Base-by-base conservation (phyloP, 306 rosid genomes). In the Amphicarpaea edgeworthii region DNA sequence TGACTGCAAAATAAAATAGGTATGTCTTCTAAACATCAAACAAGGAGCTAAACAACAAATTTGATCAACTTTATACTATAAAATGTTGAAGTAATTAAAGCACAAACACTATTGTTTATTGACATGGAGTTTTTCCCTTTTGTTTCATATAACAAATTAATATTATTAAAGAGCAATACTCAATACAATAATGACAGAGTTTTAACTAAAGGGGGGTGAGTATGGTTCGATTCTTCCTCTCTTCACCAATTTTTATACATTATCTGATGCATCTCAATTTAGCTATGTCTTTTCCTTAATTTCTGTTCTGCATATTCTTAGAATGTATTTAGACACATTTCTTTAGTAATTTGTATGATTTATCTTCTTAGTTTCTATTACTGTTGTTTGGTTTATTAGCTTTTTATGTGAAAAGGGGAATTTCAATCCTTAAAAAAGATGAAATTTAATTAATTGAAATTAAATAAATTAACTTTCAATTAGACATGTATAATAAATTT, bases 21-120 rank as follows among this genome's bases (percentile, higher is more conserved):
- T 6, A 38, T 46, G 54, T 59, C 69, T 14, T 28, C 50, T 41
- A 19, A 46, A 66, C 75, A 26, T 28, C 81, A 54, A 67, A 12
- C 70, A 77, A 45, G 51, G 70, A 68, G 68, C n/a, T n/a, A n/a
- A n/a, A 20, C 32, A 64, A 19, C 32, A 17, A 17, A 10, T 64
- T 38, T 3, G n/a, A 17, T 9, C 68, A 62, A 62, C 45, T 16
- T 16, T n/a, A 37, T 9, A 20, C 10, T 5, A 38, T 9, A 63
- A 63, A 16, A 8, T 12, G 12, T 37, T 16, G 24, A 61, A 14
- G 10, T 30, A 30, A 30, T 24, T 24, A 30, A 4, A 30, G 3
- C 1, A 30, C 7, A 30, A 30, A 30, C 8, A 30, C 5, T 4
- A 28, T 59, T n/a, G n/a, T n/a, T n/a, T n/a, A n/a, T n/a, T 59